Percentiles rank a stretch among this genome's conserved stretches.
These are phyloP conservation scores for Alternaria infectoria DNA, from an alignment of 2,329 filamentous ascomycete genomes.

Conservation along the genomic window DNA sequence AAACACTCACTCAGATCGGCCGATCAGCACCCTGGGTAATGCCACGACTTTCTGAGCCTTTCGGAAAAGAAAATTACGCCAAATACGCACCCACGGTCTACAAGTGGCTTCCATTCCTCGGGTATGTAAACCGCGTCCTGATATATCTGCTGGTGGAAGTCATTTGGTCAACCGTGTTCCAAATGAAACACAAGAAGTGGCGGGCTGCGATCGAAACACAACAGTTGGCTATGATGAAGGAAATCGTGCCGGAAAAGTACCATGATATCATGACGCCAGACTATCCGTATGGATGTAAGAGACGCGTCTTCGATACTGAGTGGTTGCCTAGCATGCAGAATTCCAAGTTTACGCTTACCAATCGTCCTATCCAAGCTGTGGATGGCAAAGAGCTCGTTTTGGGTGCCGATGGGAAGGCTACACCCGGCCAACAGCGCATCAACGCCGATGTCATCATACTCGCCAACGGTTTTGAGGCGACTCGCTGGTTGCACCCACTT, in stretches of 20 bases:
- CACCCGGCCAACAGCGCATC: not conserved
- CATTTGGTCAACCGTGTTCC: not conserved
- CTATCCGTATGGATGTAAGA: slow-evolving; percentile 38
- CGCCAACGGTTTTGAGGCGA: not conserved
- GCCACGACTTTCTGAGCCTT: slow-evolving; percentile 2
- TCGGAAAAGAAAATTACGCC: not conserved
- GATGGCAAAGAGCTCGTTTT: not conserved
- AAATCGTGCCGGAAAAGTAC: slow-evolving; percentile 16
- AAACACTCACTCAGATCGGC: slow-evolving; percentile 7
- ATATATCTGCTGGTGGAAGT: slow-evolving; percentile 2
- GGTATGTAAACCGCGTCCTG: not conserved
- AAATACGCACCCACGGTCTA: not conserved
- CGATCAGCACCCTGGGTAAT: slow-evolving; percentile 6
- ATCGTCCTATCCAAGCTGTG: not conserved
- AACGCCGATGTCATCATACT: not conserved
- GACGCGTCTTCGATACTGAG: slow-evolving; percentile 37
- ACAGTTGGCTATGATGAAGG: not conserved
- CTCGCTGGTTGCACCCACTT: not conserved
- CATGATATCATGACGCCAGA: slow-evolving; percentile 21
- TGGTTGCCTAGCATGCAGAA: slow-evolving; percentile 11
- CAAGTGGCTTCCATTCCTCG: slow-evolving; percentile 1
- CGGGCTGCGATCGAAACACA: not conserved
- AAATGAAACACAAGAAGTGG: slow-evolving; percentile 2
- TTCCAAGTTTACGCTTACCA: slow-evolving; percentile 2
- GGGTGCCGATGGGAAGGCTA: not conserved